Conservation (phyloP, 108 stramenopile species). For the Fistulifera solaris region DNA sequence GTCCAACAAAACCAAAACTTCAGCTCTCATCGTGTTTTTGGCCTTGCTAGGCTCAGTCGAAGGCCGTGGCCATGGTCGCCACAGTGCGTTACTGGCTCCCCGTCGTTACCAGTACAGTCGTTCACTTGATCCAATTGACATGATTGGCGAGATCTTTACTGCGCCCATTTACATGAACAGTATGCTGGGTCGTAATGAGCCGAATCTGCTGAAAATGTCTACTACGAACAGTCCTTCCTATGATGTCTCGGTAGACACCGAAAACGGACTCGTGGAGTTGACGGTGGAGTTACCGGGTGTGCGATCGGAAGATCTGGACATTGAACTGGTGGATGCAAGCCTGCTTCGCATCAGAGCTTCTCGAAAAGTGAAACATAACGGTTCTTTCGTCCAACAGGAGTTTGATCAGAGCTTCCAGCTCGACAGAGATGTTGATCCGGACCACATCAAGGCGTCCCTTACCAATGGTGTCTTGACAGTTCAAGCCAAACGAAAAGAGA, state of each 20-base stretch:
- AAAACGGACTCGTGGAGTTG: constrained; percentile 12
- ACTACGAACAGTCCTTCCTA: constrained; percentile 5
- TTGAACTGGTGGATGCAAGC: constrained; percentile 19
- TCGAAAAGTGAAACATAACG: constrained; percentile 7
- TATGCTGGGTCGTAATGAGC: constrained; percentile 1
- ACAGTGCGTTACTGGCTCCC: not conserved
- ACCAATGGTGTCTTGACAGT: constrained; percentile 17
- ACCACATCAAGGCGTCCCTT: constrained; percentile 15
- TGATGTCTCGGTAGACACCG: constrained; percentile 8
- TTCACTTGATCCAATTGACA: constrained; percentile 6
- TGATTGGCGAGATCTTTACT: constrained; percentile 16
- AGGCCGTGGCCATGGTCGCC: not conserved
- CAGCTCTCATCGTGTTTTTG: not conserved
- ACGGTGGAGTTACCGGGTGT: constrained; percentile 26
- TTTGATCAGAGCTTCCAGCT: constrained; percentile 24
- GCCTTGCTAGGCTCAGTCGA: not conserved
- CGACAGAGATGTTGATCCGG: constrained; percentile 18
- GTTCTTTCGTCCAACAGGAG: constrained; percentile 3
- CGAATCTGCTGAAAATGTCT: constrained; percentile 6
- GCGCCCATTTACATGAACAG: constrained; percentile 9
- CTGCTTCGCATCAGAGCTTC: constrained; percentile 12
- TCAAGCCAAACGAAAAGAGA: constrained; percentile 11
- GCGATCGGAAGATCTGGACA: constrained; percentile 13
- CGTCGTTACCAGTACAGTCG: constrained; percentile 4
- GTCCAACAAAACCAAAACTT: not conserved